Base-by-base conservation (phyloP, 352 stramenopile genomes). In the Lagenidium giganteum region DNA sequence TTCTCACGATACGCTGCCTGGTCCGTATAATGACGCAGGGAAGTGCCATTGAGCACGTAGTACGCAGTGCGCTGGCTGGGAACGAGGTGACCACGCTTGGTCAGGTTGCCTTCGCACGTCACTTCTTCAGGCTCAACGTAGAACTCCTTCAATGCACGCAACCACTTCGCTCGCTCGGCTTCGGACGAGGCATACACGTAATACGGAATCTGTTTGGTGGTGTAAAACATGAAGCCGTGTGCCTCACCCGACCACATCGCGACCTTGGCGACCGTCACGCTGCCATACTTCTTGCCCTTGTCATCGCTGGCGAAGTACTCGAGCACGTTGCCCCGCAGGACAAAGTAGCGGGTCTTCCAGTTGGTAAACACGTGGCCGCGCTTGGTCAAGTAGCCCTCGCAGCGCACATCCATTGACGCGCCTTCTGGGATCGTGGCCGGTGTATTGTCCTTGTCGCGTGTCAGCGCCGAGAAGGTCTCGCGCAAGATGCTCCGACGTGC, bases 321-420 rank as follows among this genome's bases (percentile, higher is more conserved):
- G 34, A 94, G 57, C 37, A 89, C 71, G 24, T 92, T 85, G 8
- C 76, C 74, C 17, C 79, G 68, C 30, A 95, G 54, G 25, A 87
- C 86, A 51, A 95, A 95, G 62, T 92, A 95, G 18, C 83, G 76
- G 47, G 82, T 95, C 61, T 93, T 95, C 83, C 83, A 95, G 60
- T 89, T 95, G 21, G 81, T 95, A 37, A 93, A 91, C 56, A 93
- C 67, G 58, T 95, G 83, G 23, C 83, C 83, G 39, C 81, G 70
- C 61, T 95, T 95, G 12, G 81, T 93, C 14, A 95, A 45, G 35
- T 88, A 95, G 22, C 83, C 83, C 42, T 92, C 80, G 40, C 67
- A 92, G 36, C 68, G 69, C 40, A 92, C 87, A 20, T 87, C 74
- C 17, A 53, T 34, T 23, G 55, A 48, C 5, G 42, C 35, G 9